Conservation (phyloP, 768 basidiomycete species). For the Pisolithus microcarpus region DNA sequence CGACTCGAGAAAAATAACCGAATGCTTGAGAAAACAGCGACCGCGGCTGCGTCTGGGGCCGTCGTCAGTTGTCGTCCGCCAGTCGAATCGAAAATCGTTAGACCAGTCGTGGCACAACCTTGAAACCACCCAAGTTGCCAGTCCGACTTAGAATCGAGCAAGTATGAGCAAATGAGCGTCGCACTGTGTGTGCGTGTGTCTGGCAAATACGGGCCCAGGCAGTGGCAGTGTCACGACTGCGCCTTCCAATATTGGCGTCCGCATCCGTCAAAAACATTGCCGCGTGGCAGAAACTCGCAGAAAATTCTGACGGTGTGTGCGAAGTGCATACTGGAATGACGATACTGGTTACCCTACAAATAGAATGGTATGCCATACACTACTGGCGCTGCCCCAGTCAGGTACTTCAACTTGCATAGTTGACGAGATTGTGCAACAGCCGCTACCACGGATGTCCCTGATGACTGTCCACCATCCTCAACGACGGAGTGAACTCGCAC, state of each 20-base stretch:
- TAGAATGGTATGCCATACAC: conserved; percentile 96
- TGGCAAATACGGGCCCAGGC: no score
- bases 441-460: conserved; percentile 51
- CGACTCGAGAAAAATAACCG: neutral
- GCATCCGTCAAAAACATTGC: neutral
- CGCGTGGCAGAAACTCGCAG: neutral
- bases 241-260: neutral
- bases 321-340: neutral
- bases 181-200: no score
- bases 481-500: conserved; percentile 4
- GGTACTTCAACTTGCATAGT: conserved; percentile 81
- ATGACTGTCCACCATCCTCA: conserved; percentile 6
- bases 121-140: neutral
- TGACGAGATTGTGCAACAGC: conserved; percentile 79
- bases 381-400: conserved; percentile 92
- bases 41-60: neutral
- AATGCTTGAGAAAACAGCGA: neutral
- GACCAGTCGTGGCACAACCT: neutral
- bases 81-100: neutral
- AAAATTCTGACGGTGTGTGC: no score
- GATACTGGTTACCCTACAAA: conserved; percentile 34
- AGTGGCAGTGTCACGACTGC: conserved; percentile 1
- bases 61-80: neutral
- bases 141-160: neutral
- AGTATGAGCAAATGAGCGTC: no score